A percentile compares a stretch with the other conserved stretches of the same genome.
phyloP scores from a whole-genome alignment of 2,329 filamentous ascomycete genomes.

The Aspergillus quadrilineatus region DNA sequence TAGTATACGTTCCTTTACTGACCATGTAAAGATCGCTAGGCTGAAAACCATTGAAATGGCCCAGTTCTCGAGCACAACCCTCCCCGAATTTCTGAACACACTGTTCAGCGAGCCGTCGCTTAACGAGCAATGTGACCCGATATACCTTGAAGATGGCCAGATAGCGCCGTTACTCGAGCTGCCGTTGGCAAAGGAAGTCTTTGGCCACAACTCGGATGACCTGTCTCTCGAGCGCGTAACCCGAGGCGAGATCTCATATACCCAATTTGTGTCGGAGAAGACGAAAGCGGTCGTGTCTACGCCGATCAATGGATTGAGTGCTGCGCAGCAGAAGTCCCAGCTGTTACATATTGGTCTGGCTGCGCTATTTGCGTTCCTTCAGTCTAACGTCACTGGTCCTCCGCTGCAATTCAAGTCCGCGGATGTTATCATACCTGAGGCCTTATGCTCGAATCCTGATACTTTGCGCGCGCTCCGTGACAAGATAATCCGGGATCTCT shows the following conservation, averaged over 20 bases:
- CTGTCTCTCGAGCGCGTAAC: constrained; percentile 31
- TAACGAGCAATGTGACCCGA: constrained; percentile 34
- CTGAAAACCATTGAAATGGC: constrained; percentile 23
- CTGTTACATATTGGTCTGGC: constrained; percentile 62
- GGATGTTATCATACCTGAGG: constrained; percentile 49
- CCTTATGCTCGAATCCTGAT: constrained; percentile 38
- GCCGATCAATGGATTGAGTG: constrained; percentile 22
- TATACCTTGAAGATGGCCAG: constrained; percentile 35
- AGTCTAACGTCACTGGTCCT: constrained; percentile 84
- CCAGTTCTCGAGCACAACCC: constrained; percentile 17
- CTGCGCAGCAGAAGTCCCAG: constrained; percentile 36
- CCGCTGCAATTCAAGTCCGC: constrained; percentile 62
- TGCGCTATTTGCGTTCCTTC: constrained; percentile 74
- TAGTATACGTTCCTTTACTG: background rate
- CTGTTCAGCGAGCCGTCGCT: constrained; percentile 31
- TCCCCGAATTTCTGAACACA: constrained; percentile 33
- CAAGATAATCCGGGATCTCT: constrained; percentile 66
- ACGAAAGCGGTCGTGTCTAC: constrained; percentile 24
- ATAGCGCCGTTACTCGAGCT: constrained; percentile 34
- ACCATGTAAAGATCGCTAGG: background rate
- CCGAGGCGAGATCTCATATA: constrained; percentile 37
- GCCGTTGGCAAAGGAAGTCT: constrained; percentile 39
- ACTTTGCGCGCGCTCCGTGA: constrained; percentile 50
- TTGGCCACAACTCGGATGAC: constrained; percentile 36
- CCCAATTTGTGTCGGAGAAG: constrained; percentile 38